Base-by-base conservation (phyloP, 305 asterid species). In the Salvia sclarea region DNA sequence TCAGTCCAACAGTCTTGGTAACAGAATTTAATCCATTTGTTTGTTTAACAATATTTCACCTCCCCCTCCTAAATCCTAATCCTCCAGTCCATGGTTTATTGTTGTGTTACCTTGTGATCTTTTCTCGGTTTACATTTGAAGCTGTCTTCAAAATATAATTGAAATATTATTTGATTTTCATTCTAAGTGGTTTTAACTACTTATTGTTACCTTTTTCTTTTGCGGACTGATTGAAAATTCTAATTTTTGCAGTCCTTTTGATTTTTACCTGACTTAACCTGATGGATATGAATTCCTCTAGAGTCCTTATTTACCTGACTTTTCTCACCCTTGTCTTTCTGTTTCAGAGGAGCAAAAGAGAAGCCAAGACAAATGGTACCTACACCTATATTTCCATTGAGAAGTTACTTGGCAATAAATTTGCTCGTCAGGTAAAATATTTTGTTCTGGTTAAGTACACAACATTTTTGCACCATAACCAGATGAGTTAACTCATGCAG, bases 351-450 rank as follows among this genome's bases (percentile, higher is more conserved):
- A 82, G 75, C 28, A 82, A 79, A 69, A 77, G 66, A 28, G 78
- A 68, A 56, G 78, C 22, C 35, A 75, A 76, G 75, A 64, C 84
- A 71, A 74, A 65, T 71, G 73, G 66, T 44, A 30, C 80, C 14
- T 55, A 76, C 77, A 62, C 78, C 56, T 76, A 84, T 68, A 68
- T 75, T 73, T 89, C 98, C 62, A 73, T 83, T 11, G 91, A 88
- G 83, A 88, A 89, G 83, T 84, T 95, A 78, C 89, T 88, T 59
- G 71, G 86, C 83, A 95, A 89, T 81, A 82, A 81, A 61, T 95
- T 95, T 85, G 92, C 98, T 66, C 85, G 66, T 47, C 92, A 95
- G 99, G 99, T 95, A 79, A 82, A 65, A 35, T 61, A 48, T 37
- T 50, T 49, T 52, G 33, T 53, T 58, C 61, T 64, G 61, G 73